These are phyloP conservation scores for Ceratocystis cacaofunesta DNA, from an alignment of 2,329 filamentous ascomycete genomes.

Conservation along the genomic window DNA sequence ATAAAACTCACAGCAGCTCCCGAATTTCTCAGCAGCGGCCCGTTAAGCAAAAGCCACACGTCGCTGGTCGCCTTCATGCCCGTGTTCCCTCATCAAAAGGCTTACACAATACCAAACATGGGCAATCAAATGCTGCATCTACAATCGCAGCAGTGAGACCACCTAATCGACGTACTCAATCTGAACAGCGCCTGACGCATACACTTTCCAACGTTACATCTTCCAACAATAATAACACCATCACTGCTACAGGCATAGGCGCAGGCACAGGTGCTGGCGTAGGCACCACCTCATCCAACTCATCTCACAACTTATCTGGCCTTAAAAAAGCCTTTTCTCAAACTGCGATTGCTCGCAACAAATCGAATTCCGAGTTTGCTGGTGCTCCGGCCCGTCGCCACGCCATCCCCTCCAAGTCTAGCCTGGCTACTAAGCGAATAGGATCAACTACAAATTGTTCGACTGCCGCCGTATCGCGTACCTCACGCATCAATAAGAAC, in stretches of 20 bases:
- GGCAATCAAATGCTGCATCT: constrained; percentile 8
- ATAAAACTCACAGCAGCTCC: constrained; percentile 3
- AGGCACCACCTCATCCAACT: background rate
- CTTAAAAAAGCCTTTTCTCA: constrained; percentile 16
- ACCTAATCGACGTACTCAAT: constrained; percentile 14
- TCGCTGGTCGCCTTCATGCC: constrained; percentile 14
- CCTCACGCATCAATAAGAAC: constrained; percentile 32
- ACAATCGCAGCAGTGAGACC: constrained; percentile 12
- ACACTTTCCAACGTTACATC: background rate
- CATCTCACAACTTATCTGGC: background rate
- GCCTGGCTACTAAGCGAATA: constrained; percentile 36
- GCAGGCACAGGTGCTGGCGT: background rate
- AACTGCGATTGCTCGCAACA: constrained; percentile 14
- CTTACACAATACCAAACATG: constrained; percentile 12
- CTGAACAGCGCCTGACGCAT: constrained; percentile 12
- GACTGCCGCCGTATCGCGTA: constrained; percentile 28
- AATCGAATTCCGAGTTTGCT: constrained; percentile 27
- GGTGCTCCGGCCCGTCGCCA: constrained; percentile 33
- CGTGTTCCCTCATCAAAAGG: constrained; percentile 16
- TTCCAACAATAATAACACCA: background rate
- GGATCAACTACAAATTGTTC: constrained; percentile 21
- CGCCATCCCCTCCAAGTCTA: constrained; percentile 41
- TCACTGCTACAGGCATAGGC: background rate
- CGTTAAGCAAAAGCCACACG: constrained; percentile 15
- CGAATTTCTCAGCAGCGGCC: constrained; percentile 16